Evolutionary conservation across 2,329 filamentous ascomycete species (phyloP).

Genomic region (Fusarium nanum): DNA sequence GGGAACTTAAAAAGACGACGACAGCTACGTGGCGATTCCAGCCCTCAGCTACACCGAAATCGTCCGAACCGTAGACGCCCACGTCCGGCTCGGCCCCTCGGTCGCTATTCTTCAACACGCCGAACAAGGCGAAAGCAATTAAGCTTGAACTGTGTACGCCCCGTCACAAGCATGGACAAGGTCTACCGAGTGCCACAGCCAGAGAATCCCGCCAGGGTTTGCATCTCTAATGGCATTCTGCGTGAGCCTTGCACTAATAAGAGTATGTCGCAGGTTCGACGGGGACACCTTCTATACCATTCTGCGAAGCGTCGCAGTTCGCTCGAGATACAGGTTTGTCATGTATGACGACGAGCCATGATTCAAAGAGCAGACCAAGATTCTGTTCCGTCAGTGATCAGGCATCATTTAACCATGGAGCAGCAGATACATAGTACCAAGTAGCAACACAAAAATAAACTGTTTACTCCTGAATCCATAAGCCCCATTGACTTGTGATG

Average conservation of each 20-base stretch:
- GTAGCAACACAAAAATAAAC: neutral
- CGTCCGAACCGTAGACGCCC: constrained; percentile 3
- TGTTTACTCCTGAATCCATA: neutral
- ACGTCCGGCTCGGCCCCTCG: neutral
- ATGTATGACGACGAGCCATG: neutral
- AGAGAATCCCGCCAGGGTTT: neutral
- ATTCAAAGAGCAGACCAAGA: neutral
- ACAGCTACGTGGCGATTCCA: neutral
- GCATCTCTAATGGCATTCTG: neutral
- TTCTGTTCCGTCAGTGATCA: neutral
- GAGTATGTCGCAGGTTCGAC: neutral
- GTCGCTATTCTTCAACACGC: neutral
- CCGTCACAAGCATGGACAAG: neutral
- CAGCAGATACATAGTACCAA: neutral
- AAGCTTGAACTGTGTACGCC: neutral
- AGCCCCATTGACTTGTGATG: neutral
- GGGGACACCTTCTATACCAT: neutral
- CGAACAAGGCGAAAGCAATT: neutral
- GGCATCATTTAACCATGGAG: neutral
- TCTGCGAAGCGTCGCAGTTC: neutral
- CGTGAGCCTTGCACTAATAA: neutral
- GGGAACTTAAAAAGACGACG: neutral
- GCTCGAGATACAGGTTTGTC: neutral
- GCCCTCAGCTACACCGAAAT: neutral
- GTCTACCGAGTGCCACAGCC: neutral